A percentile compares a stretch with the other conserved stretches of the same genome.
Conservation (phyloP, 139 green algal species). For the Chlorokybus atmophyticus region DNA sequence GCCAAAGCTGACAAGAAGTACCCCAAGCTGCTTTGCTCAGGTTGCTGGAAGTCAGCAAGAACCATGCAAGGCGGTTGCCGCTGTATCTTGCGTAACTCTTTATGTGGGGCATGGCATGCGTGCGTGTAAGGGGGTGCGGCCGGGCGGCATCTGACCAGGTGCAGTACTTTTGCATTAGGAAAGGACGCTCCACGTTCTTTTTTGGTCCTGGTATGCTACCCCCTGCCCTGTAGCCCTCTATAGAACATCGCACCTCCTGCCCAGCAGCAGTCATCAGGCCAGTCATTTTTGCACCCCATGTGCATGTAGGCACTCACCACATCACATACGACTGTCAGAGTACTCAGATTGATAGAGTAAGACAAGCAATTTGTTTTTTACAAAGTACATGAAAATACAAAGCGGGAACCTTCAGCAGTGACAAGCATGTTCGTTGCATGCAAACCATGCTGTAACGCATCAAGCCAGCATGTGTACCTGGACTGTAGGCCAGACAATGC, state of each 20-base stretch:
- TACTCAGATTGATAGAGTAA: no score
- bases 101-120: conserved; percentile 67
- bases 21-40: conserved; percentile 69
- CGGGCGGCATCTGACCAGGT: conserved; percentile 40
- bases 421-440: neutral
- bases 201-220: conserved; percentile 40
- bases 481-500: neutral
- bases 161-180: conserved; percentile 9
- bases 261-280: neutral
- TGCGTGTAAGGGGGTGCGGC: conserved; percentile 30
- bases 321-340: no score
- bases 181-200: neutral
- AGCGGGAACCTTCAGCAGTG: no score
- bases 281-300: neutral
- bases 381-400: no score
- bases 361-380: no score
- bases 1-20: no score
- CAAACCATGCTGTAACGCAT: no score
- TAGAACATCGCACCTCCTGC: conserved; percentile 40
- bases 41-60: conserved; percentile 50
- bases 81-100: conserved; percentile 48
- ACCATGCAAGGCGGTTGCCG: conserved; percentile 41
- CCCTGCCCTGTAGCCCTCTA: conserved; percentile 56
- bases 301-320: neutral
- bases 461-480: no score